Conservation (phyloP, 2,329 filamentous ascomycete genomes). For the Fusarium sp. region DNA sequence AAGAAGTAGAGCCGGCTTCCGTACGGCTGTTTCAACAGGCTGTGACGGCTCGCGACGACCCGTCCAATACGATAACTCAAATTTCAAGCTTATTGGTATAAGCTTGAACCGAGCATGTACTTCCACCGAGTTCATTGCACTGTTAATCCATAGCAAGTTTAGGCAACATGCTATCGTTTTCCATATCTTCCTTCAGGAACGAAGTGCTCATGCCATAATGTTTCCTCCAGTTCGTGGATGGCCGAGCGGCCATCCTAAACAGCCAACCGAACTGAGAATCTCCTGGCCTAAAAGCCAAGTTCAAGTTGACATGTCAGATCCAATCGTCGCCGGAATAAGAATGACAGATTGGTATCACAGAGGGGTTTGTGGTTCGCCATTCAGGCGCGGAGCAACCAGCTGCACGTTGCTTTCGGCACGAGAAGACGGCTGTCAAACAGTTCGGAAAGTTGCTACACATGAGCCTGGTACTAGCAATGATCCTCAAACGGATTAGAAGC, state of each 20-base stretch:
- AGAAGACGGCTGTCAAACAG: constrained; percentile 37
- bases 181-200: background rate
- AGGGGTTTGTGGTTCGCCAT: constrained; percentile 27
- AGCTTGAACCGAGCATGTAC: background rate
- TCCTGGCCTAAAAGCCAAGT: background rate
- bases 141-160: background rate
- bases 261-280: background rate
- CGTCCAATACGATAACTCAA: background rate
- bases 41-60: constrained; percentile 10
- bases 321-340: constrained; percentile 11
- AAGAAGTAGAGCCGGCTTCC: constrained; percentile 9
- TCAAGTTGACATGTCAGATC: constrained; percentile 3
- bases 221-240: background rate
- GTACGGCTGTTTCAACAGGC: constrained; percentile 36
- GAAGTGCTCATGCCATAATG: background rate
- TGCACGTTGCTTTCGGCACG: constrained; percentile 39
- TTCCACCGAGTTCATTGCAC: background rate
- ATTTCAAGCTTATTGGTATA: background rate
- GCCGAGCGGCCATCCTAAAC: constrained; percentile 10
- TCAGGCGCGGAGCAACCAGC: constrained; percentile 31
- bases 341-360: constrained; percentile 32
- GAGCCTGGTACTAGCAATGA: constrained; percentile 1
- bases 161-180: background rate
- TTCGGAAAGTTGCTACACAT: constrained; percentile 32
- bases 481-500: constrained; percentile 14